Evolutionary conservation across 345 rosid species (phyloP).

Genomic region (Lumnitzera littorea): DNA sequence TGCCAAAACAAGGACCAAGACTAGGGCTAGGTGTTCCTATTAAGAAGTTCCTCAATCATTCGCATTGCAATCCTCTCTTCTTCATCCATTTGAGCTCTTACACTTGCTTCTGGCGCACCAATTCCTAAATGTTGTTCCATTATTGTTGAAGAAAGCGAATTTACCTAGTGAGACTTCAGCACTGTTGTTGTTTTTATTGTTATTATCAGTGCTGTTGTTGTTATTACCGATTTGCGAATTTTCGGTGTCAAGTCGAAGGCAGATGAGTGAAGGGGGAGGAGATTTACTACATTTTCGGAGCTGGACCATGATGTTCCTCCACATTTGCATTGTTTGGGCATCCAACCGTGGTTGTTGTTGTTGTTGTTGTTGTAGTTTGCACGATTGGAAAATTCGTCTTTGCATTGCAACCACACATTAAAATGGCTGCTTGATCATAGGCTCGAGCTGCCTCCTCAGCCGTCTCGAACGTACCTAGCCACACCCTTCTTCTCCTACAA

Average conservation of each 20-base stretch:
- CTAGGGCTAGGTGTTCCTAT: constrained; percentile 34
- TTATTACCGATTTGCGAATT: constrained; percentile 39
- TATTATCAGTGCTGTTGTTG: not conserved
- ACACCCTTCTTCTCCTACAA: constrained; percentile 46
- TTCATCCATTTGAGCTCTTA: constrained; percentile 19
- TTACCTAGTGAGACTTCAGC: not conserved
- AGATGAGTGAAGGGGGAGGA: constrained; percentile 50
- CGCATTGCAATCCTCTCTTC: constrained; percentile 69
- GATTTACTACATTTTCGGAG: constrained; percentile 44
- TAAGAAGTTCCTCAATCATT: constrained; percentile 94
- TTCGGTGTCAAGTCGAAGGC: constrained; percentile 50
- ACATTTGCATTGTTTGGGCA: not conserved
- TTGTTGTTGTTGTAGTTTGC: constrained; percentile 1
- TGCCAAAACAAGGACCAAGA: no score
- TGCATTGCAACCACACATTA: constrained; percentile 51
- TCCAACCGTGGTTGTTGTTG: not conserved
- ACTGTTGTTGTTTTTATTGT: not conserved
- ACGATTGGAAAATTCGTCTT: constrained; percentile 46
- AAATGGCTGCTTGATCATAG: constrained; percentile 46
- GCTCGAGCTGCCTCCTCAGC: constrained; percentile 57
- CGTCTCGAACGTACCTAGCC: constrained; percentile 59
- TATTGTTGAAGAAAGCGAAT: not conserved
- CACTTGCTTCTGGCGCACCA: not conserved
- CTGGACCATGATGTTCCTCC: constrained; percentile 3
- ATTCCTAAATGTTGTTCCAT: not conserved